Evolutionary conservation across 805 yeast genomes (phyloP), one percentile per base, ranked within the genome.

Genomic region (Tanozyma kutaoensis): DNA sequence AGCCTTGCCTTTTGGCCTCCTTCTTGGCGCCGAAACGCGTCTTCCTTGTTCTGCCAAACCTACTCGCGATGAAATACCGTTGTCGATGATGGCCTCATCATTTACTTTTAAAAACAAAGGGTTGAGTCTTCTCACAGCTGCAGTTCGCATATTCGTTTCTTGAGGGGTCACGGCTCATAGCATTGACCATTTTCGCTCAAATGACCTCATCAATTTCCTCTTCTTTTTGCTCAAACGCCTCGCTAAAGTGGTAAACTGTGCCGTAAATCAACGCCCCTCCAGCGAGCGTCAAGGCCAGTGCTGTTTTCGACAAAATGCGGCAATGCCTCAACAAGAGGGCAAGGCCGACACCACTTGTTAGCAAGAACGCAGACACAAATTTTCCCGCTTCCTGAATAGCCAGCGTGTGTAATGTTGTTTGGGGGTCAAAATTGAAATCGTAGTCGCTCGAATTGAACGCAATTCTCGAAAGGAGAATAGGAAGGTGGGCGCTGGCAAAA

Each of bases 241-340:
- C 61, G 4, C 81, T 74, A 47, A 88, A 88, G 6, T 81, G 70
- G 26, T 81, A 77, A 18, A 88, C 84, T 5, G 95, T 77, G 5
- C 75, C 68, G 52, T 79, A 86, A 24, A 88, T 81, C 33, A 86
- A 63, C 12, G 65, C 35, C n/a, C 97, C 97, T 11, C 97, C 98
- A 9, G 62, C 30, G 18, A 81, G 66, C 25, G 94, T 78, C 74
- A 88, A 74, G 12, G 69, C 38, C 52, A 74, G 69, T 13, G 95
- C 94, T 5, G 72, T 55, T 12, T 62, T 48, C n/a, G 75, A 69
- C 34, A 88, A 70, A 24, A 84, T 58, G 33, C 67, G 69, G 26
- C 80, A 72, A 51, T 88, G 95, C 35, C 75, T 74, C 24, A 84
- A 67, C 18, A 84, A 66, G 2, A 79, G 42, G 1, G 97, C 95